Conservation (phyloP, 2,329 filamentous ascomycete species). For the Colletotrichum sp. region DNA sequence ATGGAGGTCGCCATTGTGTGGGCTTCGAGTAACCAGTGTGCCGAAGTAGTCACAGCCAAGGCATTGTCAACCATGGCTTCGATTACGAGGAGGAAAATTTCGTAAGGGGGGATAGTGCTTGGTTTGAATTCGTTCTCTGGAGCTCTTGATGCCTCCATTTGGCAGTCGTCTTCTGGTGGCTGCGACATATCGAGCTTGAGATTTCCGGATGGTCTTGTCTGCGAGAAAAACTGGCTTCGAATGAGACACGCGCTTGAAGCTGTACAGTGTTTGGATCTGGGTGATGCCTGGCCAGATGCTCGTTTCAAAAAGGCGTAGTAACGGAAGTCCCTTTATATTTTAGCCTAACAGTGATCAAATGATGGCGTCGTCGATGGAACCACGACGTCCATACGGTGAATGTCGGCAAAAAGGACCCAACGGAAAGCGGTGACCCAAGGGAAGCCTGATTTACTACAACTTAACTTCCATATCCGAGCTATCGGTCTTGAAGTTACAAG, state of each 20-base stretch:
- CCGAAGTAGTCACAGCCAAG: not conserved
- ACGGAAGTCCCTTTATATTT: not conserved
- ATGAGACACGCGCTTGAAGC: not conserved
- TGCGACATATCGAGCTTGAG: not conserved
- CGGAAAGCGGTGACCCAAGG: not conserved
- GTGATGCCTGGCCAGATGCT: not conserved
- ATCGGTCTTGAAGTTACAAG: not conserved
- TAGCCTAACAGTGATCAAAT: not conserved
- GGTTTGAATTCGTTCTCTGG: not conserved
- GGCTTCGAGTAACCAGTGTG: not conserved
- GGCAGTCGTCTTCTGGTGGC: not conserved
- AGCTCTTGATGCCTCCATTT: not conserved
- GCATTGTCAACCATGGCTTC: not conserved
- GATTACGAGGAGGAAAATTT: not conserved
- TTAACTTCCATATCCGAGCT: not conserved
- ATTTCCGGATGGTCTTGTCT: not conserved
- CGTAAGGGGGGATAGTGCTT: not conserved
- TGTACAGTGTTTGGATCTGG: not conserved
- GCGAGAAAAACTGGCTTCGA: not conserved
- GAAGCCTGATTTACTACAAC: not conserved
- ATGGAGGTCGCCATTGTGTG: accelerated
- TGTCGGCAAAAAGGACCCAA: not conserved
- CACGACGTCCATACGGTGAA: not conserved
- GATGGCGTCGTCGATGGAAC: not conserved
- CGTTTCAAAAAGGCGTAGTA: accelerated